Evolutionary conservation across 225 moss, liverwort and hornwort genomes (phyloP), one percentile per base, ranked within the genome.

Genomic region (Polytrichum formosum): DNA sequence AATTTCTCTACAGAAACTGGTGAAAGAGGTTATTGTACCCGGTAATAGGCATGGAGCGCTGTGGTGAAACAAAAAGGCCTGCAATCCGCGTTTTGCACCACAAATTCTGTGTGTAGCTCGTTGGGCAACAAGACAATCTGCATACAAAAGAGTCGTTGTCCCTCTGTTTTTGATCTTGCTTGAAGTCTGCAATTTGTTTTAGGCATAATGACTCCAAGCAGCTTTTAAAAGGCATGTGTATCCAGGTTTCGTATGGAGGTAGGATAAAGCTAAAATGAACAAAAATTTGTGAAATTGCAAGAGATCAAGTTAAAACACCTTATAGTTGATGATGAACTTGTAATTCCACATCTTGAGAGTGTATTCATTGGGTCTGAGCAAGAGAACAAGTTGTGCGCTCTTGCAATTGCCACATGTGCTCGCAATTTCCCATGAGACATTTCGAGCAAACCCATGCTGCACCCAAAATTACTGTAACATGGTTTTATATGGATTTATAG

Each of bases 361-460:
- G 77, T 93, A 89, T 21, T 78, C 78, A 64, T 70, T 85, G 19
- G 85, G 89, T 73, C 66, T 84, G 37, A 93, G 76, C 73, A 77
- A 72, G 69, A 93, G 73, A 23, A 86, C 90, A 55, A 91, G 81
- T 66, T 74, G 76, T 2, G 88, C 82, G 56, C 69, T 79, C 27
- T 85, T 81, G 53, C 79, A 78, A 30, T 90, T 81, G 28, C 79
- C 80, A 46, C 79, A 73, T 63, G 91, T 77, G 71, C 74, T 77
- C 53, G 76, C 71, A 37, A 93, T 80, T 31, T 82, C 80, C 93
- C 91, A 91, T 30, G 93, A 83, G 26, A 90, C 56, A 63, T 93
- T 93, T 25, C 90, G 86, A 16, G 90, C 88, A 84, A 91, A 91
- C 73, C 93, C 93, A 77, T 91, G 90, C 90, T 93, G 89, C 60